Base-by-base conservation (phyloP, 345 rosid genomes). In the Geranium rotundifolium region DNA sequence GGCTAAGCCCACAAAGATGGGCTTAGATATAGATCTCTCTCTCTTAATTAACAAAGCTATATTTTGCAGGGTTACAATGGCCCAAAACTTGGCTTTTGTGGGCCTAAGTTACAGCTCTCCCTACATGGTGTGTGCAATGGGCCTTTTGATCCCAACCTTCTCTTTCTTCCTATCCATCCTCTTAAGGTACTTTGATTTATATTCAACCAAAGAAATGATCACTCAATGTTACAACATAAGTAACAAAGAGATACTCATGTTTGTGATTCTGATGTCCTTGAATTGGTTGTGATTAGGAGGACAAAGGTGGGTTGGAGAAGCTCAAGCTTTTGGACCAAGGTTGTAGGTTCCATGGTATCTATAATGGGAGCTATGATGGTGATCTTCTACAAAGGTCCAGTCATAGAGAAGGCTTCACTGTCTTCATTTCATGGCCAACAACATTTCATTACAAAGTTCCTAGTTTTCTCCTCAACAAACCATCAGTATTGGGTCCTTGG, bases 61-160 rank as follows among this genome's bases (percentile, higher is more conserved):
- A 17, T 8, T 46, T 60, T 75, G 70, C 62, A 90, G 96, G 79
- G 62, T 83, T 60, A 79, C 85, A 31, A 23, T 88, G 23, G 68
- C 90, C 59, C 93, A 86, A 69, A 82, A 88, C 70, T 80, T 86
- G 52, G 80, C 84, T 50, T 86, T 86, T 70, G 59, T 88, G 41
- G 93, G 95, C 60, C 72, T 91, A 60, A 73, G 75, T 64, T 79
- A 79, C 63, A 84, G 91, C 73, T 88, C 96, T 13, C 96, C 96
- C 0, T 81, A 86, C 16, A 85, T 84, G 52, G 93, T 83, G 20
- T 91, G 96, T 56, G 87, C 84, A 63, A 86, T 85, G 96, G 96
- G 93, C 63, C 85, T 82, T 55, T 65, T 80, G 63, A 61, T 76
- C 55, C 95, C 95, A 41, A 65, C 89, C 16, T 71, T 88, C 69